Evolutionary conservation across 257 asterid genomes (phyloP), one percentile per base, ranked within the genome.

Genomic region (Nicotiana otophora): DNA sequence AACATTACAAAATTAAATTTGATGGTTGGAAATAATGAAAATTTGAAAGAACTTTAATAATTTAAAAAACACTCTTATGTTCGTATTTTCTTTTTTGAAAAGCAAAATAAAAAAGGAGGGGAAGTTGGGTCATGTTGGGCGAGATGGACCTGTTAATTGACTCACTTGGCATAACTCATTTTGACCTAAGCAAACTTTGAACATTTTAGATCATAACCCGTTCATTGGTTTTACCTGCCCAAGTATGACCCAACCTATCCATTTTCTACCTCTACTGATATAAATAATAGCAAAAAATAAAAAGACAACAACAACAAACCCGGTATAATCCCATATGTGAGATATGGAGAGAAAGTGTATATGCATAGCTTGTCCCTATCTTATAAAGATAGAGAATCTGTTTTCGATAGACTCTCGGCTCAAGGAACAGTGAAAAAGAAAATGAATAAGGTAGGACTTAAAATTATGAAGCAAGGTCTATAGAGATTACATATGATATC

Each of bases 401-500:
- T 9, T 42, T 31, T 10, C 12, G 12, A 42, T 42, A 42, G 51
- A 9, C 12, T 0, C 1, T 42, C 51, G 51, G 0, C 51, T 42
- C 51, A 42, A 42, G 51, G 8, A 42, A 42, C 3, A 8, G 51
- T 42, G 3, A 42, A 42, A 0, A 8, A 42, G 4, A 46, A 30
- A 14, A 54, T 53, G 16, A 58, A 20, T 5, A 36, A 55, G 61
- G 28, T n/a, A 16, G 10, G 6, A 23, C 57, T 51, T 34, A 1
- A 55, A 61, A 12, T n/a, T 1, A n/a, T 54, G 26, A 17, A 34
- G 3, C 1, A 33, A 72, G 34, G 51, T 7, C 19, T 1, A 69
- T 26, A n/a, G 20, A 15, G 3, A 55, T 83, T 87, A 93, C 97
- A 89, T 80, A 92, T 86, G 15, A 91, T 85, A 85, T 94, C 97